Evolutionary conservation across 2,329 filamentous ascomycete genomes (phyloP).

Genomic region (Xylariales sp.): DNA sequence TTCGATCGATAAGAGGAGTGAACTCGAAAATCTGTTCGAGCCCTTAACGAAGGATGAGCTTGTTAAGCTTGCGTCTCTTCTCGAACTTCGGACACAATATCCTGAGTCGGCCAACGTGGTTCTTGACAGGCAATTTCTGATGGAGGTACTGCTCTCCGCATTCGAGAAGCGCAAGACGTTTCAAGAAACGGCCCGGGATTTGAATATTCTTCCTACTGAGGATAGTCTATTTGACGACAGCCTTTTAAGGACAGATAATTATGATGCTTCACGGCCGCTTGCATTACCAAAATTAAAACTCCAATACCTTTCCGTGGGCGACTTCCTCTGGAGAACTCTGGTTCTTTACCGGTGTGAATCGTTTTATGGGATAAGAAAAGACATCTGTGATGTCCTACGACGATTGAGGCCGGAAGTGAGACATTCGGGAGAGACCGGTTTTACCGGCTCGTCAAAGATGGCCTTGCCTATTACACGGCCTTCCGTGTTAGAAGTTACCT

Average conservation of each 20-base stretch:
- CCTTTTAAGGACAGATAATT: conserved; percentile 83
- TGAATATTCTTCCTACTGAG: conserved; percentile 88
- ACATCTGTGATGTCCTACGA: conserved; percentile 85
- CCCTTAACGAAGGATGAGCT: conserved; percentile 81
- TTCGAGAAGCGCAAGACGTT: conserved; percentile 86
- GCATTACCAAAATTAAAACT: conserved; percentile 95
- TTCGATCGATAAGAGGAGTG: conserved; percentile 81
- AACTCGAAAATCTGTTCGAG: conserved; percentile 80
- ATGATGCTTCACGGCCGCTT: conserved; percentile 87
- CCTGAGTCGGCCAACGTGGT: conserved; percentile 75
- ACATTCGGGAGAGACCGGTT: conserved; percentile 74
- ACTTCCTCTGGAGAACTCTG: conserved; percentile 97
- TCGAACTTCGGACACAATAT: conserved; percentile 86
- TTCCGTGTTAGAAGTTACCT: conserved; percentile 86
- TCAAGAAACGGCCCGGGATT: conserved; percentile 77
- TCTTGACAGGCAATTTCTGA: conserved; percentile 71
- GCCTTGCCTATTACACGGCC: conserved; percentile 87
- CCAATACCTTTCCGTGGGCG: conserved; percentile 93
- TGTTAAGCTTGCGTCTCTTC: conserved; percentile 71
- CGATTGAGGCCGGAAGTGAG: conserved; percentile 77
- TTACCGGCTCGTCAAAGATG: conserved; percentile 91
- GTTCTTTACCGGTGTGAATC: conserved; percentile 89
- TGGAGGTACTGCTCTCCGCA: conserved; percentile 77
- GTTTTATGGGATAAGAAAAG: conserved; percentile 92
- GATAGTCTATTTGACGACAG: conserved; percentile 80